Evolutionary conservation across 768 basidiomycete species (phyloP).

Genomic region (Lactarius vividus): DNA sequence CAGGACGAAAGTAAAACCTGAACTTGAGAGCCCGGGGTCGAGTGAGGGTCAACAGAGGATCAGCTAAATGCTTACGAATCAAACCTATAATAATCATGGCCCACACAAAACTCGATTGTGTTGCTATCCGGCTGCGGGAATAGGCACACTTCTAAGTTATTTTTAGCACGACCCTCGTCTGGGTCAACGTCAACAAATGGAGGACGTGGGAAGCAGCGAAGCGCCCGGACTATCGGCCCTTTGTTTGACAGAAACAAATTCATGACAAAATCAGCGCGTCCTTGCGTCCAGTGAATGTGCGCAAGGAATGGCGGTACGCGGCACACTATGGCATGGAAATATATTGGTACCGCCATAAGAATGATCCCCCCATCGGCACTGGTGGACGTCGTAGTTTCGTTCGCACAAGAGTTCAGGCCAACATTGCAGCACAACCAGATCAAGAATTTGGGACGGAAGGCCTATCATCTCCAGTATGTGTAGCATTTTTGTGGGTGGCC

Average conservation of each 20-base stretch:
- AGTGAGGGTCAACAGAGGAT: not conserved
- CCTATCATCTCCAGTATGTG: no score
- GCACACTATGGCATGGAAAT: not conserved
- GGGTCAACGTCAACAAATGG: not conserved
- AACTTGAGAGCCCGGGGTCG: not conserved
- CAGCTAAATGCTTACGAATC: not conserved
- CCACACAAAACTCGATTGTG: no score
- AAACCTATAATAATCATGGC: not conserved
- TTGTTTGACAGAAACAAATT: not conserved
- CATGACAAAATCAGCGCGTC: not conserved
- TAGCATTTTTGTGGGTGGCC: not conserved
- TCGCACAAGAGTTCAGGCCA: not conserved
- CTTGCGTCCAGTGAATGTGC: not conserved
- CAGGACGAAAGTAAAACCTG: not conserved
- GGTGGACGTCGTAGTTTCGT: not conserved
- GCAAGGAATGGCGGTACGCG: not conserved
- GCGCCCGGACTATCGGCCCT: not conserved
- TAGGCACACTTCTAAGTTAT: not conserved
- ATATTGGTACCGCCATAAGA: not conserved
- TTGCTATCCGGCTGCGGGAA: no score
- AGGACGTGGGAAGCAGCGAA: not conserved
- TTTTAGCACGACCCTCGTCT: no score
- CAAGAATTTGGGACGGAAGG: no score
- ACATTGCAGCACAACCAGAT: not conserved
- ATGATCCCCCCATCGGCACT: not conserved